These are phyloP conservation scores for Neobulgaria alba DNA, from an alignment of 2,329 filamentous ascomycete species.

Conservation along the genomic window DNA sequence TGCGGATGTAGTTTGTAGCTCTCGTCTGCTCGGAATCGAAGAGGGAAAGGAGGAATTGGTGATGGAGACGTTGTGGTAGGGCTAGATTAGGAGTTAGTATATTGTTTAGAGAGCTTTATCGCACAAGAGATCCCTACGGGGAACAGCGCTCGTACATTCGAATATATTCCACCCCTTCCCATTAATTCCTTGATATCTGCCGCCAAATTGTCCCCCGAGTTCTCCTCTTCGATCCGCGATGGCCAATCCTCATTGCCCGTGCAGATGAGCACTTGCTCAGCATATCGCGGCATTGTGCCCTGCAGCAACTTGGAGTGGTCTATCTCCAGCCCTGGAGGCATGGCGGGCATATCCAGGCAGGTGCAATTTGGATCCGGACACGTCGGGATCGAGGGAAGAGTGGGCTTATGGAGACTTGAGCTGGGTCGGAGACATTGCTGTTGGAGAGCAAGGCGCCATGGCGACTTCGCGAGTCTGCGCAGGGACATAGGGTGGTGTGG, in stretches of 20 bases:
- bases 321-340: slow-evolving; percentile 63
- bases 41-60: slow-evolving; percentile 69
- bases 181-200: slow-evolving; percentile 64
- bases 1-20: slow-evolving; percentile 50
- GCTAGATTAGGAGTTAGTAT: slow-evolving; percentile 41
- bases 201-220: slow-evolving; percentile 55
- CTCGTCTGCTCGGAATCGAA: slow-evolving; percentile 29
- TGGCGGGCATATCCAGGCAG: slow-evolving; percentile 57
- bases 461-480: slow-evolving; percentile 11
- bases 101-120: slow-evolving; percentile 1
- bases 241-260: slow-evolving; percentile 76
- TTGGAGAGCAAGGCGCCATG: slow-evolving; percentile 9
- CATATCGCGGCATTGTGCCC: slow-evolving; percentile 69
- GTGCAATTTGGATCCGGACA: slow-evolving; percentile 72
- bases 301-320: slow-evolving; percentile 62
- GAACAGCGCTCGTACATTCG: slow-evolving; percentile 48
- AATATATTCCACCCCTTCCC: slow-evolving; percentile 55
- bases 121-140: background rate
- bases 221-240: slow-evolving; percentile 77
- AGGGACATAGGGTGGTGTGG: slow-evolving; percentile 15
- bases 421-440: background rate
- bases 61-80: slow-evolving; percentile 72
- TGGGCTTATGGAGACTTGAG: slow-evolving; percentile 6
- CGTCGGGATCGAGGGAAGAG: slow-evolving; percentile 23
- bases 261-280: slow-evolving; percentile 75